These are phyloP conservation scores for Ceratocystis diversiconidia DNA, from an alignment of 2,329 filamentous ascomycete genomes.

Conservation along the genomic window DNA sequence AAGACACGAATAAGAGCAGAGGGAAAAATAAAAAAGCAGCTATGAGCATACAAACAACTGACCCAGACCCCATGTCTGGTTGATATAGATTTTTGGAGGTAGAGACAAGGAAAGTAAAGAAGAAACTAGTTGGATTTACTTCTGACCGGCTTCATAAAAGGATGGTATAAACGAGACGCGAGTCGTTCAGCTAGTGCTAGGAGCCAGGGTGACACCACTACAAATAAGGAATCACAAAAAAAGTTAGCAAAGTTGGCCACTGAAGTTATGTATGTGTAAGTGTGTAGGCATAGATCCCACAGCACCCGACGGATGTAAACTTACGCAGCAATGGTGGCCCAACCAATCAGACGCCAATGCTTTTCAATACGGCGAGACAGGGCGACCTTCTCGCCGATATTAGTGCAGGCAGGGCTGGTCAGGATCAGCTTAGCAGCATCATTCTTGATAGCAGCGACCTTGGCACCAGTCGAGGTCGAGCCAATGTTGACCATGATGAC, in stretches of 20 bases:
- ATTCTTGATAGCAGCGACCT: slow-evolving; percentile 92
- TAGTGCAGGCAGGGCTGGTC: slow-evolving; percentile 89
- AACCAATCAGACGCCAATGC: slow-evolving; percentile 93
- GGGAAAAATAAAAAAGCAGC: not conserved
- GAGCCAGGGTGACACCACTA: slow-evolving; percentile 41
- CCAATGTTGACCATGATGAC: slow-evolving; percentile 99
- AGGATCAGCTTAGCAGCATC: slow-evolving; percentile 91
- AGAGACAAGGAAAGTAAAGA: not conserved
- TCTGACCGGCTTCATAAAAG: not conserved
- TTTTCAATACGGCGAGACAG: slow-evolving; percentile 95
- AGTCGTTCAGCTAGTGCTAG: slow-evolving; percentile 31
- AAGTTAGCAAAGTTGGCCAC: slow-evolving; percentile 20
- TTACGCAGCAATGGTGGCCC: slow-evolving; percentile 65
- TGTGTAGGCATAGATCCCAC: not conserved
- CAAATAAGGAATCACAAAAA: not conserved
- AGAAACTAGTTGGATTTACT: not conserved
- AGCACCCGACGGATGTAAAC: slow-evolving; percentile 23
- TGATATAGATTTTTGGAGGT: not conserved
- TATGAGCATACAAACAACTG: not conserved
- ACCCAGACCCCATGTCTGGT: not conserved
- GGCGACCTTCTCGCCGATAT: slow-evolving; percentile 95
- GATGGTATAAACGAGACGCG: not conserved
- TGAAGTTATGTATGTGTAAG: slow-evolving; percentile 8
- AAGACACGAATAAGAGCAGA: not conserved
- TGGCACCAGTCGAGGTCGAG: slow-evolving; percentile 90